Percentiles rank a stretch among this genome's conserved stretches.
Evolutionary conservation across 148 eudicot species (phyloP).

Genomic region (Pouteria glomerata): DNA sequence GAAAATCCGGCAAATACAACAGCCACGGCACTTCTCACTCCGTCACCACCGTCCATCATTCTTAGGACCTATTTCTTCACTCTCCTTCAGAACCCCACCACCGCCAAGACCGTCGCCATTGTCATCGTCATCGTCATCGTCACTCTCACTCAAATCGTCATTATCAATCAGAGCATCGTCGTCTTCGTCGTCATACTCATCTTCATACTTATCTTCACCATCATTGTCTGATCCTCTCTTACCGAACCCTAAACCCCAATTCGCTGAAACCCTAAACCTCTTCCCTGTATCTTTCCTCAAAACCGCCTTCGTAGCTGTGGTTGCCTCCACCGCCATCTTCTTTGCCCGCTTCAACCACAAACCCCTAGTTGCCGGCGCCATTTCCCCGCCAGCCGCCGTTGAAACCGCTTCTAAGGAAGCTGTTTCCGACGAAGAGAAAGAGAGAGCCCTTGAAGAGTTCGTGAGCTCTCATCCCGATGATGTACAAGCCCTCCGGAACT

Average conservation of each 20-base stretch:
- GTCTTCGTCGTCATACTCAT: conserved; percentile 7
- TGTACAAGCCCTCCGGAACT: conserved; percentile 26
- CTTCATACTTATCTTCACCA: conserved; percentile 8
- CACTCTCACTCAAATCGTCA: conserved; percentile 9
- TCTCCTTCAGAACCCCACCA: conserved; percentile 29
- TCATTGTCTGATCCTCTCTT: not conserved
- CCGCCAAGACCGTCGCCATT: not conserved
- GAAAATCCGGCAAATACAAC: conserved; percentile 23
- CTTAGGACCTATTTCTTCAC: conserved; percentile 29
- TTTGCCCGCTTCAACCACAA: conserved; percentile 28
- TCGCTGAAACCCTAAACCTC: conserved; percentile 2
- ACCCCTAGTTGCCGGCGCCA: conserved; percentile 30
- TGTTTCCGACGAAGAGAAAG: conserved; percentile 31
- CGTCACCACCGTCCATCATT: conserved; percentile 25
- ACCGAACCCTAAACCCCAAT: conserved; percentile 8
- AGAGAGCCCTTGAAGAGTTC: conserved; percentile 30
- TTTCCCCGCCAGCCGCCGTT: conserved; percentile 11
- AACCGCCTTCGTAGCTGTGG: conserved; percentile 37
- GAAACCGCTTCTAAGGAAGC: conserved; percentile 1
- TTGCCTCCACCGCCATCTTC: conserved; percentile 51
- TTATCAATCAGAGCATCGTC: conserved; percentile 9
- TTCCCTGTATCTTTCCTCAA: conserved; percentile 35
- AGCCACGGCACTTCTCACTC: conserved; percentile 19
- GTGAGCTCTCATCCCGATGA: conserved; percentile 36
- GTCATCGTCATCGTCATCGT: not conserved